These are phyloP conservation scores for Diplodia intermedia DNA, from an alignment of 2,329 filamentous ascomycete species.

Conservation along the genomic window DNA sequence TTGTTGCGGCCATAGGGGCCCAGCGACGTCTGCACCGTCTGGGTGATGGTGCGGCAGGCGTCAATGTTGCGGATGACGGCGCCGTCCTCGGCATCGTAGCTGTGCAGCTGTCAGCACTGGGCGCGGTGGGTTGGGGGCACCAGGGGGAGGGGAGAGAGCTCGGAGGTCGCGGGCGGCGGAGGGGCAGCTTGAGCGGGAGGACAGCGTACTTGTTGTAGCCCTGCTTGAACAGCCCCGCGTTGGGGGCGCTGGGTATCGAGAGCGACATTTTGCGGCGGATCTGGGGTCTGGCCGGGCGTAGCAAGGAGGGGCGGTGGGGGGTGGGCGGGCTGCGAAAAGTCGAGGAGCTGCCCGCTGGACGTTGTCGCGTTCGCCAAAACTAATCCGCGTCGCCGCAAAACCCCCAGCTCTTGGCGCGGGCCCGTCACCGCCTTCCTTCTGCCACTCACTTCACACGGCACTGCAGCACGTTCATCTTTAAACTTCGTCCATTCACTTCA, in stretches of 20 bases:
- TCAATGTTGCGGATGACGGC: constrained; percentile 98
- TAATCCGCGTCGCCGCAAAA: constrained; percentile 19
- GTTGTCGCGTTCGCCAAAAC: constrained; percentile 32
- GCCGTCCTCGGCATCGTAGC: constrained; percentile 99
- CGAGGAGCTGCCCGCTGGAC: constrained; percentile 19
- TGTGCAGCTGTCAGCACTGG: constrained; percentile 56
- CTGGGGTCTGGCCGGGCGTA: constrained; percentile 2
- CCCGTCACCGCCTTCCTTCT: constrained; percentile 18
- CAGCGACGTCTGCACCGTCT: constrained; percentile 94
- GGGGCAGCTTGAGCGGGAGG: constrained; percentile 34
- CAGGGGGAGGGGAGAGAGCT: constrained; percentile 30
- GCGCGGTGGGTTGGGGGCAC: not conserved
- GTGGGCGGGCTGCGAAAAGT: constrained; percentile 29
- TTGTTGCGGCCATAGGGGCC: constrained; percentile 99
- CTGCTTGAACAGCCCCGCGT: constrained; percentile 90
- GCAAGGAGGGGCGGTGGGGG: not conserved
- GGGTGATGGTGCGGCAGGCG: constrained; percentile 92
- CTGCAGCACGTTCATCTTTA: not conserved
- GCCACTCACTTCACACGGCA: not conserved
- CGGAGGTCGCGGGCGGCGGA: constrained; percentile 35
- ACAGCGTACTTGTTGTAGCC: constrained; percentile 88
- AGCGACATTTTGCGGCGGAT: constrained; percentile 75
- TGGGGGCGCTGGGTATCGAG: constrained; percentile 92
- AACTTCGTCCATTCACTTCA: constrained; percentile 19
- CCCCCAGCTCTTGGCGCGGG: constrained; percentile 19